Evolutionary conservation across 163 green algal genomes (phyloP).

Genomic region (Chloroidium sp.): DNA sequence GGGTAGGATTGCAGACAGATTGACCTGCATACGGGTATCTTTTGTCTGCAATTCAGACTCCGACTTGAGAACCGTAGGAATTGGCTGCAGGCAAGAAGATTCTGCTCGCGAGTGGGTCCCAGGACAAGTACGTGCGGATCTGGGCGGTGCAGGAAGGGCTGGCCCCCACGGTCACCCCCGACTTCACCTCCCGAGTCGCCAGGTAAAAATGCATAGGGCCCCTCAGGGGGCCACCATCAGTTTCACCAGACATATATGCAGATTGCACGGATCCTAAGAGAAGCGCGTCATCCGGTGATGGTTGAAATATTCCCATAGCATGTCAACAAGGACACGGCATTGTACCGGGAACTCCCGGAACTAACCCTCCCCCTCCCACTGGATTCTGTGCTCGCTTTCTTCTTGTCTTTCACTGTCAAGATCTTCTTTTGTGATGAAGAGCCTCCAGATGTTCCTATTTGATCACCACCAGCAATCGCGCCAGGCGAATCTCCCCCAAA

Average conservation of each 20-base stretch:
- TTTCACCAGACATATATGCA: too few species aligned
- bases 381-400: not conserved
- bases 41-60: not conserved
- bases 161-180: not conserved
- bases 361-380: too few species aligned
- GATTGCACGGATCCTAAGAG: too few species aligned
- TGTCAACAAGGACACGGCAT: too few species aligned
- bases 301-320: too few species aligned
- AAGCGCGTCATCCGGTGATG: too few species aligned
- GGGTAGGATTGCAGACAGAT: not conserved
- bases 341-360: too few species aligned
- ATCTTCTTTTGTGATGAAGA: not conserved
- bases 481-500: not conserved
- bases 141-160: slow-evolving; percentile 31
- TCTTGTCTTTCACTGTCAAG: not conserved
- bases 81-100: slow-evolving; percentile 29
- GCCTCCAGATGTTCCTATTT: not conserved
- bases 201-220: not conserved
- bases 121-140: slow-evolving; percentile 69
- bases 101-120: slow-evolving; percentile 76
- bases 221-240: too few species aligned
- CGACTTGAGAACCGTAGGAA: not conserved
- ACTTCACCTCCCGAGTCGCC: not conserved
- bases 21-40: not conserved
- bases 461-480: not conserved